Evolutionary conservation across 495 filamentous ascomycete genomes (phyloP).

Genomic region (Trichoderma erinaceum): DNA sequence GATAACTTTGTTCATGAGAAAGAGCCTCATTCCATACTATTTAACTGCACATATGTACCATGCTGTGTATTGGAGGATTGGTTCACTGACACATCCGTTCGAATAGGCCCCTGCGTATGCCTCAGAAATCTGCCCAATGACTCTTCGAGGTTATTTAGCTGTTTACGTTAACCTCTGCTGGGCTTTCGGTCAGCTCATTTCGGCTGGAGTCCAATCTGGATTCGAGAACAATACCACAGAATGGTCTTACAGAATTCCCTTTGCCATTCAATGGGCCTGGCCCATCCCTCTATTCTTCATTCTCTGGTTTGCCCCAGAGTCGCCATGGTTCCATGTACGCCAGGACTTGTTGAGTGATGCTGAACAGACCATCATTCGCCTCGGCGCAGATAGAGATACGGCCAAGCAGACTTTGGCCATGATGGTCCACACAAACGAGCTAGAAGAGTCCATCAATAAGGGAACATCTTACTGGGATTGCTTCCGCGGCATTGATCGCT

Average conservation of each 20-base stretch:
- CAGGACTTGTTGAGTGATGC: slow-evolving; percentile 47
- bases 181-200: slow-evolving; percentile 61
- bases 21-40: not conserved
- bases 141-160: slow-evolving; percentile 57
- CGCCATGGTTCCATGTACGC: slow-evolving; percentile 66
- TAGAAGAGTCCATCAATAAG: slow-evolving; percentile 50
- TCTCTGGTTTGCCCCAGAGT: slow-evolving; percentile 57
- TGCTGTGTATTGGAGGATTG: not conserved
- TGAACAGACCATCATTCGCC: slow-evolving; percentile 41
- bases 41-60: not conserved
- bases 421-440: slow-evolving; percentile 61
- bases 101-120: slow-evolving; percentile 33
- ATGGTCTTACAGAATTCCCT: slow-evolving; percentile 65
- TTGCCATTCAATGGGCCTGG: slow-evolving; percentile 56
- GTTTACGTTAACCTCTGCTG: slow-evolving; percentile 68
- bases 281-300: slow-evolving; percentile 49
- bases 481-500: slow-evolving; percentile 54
- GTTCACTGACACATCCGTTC: not conserved
- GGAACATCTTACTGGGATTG: slow-evolving; percentile 53
- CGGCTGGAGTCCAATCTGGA: slow-evolving; percentile 51
- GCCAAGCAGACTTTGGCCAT: slow-evolving; percentile 42
- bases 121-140: slow-evolving; percentile 56
- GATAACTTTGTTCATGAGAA: not conserved
- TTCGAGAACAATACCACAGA: slow-evolving; percentile 50
- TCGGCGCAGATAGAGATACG: slow-evolving; percentile 35